Base-by-base conservation (phyloP, 2,329 filamentous ascomycete species). In the Juglanconis oblonga region DNA sequence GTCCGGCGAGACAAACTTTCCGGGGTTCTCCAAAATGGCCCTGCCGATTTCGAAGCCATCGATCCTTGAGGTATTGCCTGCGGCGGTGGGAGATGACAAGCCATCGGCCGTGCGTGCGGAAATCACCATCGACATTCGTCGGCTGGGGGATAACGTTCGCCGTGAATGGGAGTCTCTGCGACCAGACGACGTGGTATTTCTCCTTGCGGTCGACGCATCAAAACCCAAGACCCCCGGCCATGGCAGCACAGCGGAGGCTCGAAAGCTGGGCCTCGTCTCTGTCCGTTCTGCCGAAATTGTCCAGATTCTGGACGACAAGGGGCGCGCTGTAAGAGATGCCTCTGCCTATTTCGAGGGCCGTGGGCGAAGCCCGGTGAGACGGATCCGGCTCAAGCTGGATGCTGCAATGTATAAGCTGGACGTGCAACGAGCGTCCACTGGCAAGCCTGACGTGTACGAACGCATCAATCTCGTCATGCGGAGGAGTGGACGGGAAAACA, bases 21-120 rank as follows among this genome's bases (percentile, higher is more conserved):
- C 88, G 11, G 94, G 95, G 0, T 92, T 91, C 67, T 96, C 94
- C 2, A 92, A 87, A 68, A 97, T 98, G 93, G 93, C 92, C 3
- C 80, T 98, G 56, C 88, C 91, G 1, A 95, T 97, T 61, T 82
- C 86, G 17, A 95, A 91, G 68, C 91, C 92, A 64, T 88, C 91
- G 67, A 91, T 99, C 52, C 81, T 97, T 35, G 93, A 99, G 69
- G 89, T 94, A 31, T 86, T 89, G 3, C 92, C 91, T 0, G 84
- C 95, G 7, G 84, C 87, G 42, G 92, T 99, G 57, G 95, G 95
- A 13, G 88, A 93, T 52, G 83, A 88, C 45, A 87, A 88, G 55
- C 94, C 92, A n/a, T 89, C 92, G 3, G 83, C 88, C 67, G 92
- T 98, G 45, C 87, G 89, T 63, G 92, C 91, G 14, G 95, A 99